phyloP scores from a whole-genome alignment of 805 yeast genomes.

The Pichia nakasei region DNA sequence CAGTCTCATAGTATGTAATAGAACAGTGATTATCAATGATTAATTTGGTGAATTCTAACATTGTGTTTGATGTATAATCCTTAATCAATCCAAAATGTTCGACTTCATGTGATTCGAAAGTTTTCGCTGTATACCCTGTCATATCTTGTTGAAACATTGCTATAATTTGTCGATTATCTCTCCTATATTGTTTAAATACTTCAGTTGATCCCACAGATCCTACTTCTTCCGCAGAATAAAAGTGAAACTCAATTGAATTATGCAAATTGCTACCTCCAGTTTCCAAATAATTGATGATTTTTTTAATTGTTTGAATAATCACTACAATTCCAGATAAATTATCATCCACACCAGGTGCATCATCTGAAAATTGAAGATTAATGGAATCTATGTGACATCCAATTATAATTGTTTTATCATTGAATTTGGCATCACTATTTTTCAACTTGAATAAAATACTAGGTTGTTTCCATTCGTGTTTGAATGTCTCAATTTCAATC shows the following conservation, averaged over 20 bases:
- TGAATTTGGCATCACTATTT: slow-evolving; percentile 24
- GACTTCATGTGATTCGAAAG: slow-evolving; percentile 40
- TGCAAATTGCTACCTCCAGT: slow-evolving; percentile 19
- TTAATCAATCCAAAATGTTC: slow-evolving; percentile 74
- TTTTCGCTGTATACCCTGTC: slow-evolving; percentile 67
- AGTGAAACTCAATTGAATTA: slow-evolving; percentile 85
- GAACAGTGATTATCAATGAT: slow-evolving; percentile 53
- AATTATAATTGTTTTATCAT: slow-evolving; percentile 43
- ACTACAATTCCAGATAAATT: slow-evolving; percentile 86
- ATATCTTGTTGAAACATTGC: slow-evolving; percentile 93
- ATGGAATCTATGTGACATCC: slow-evolving; percentile 89
- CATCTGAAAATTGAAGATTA: slow-evolving; percentile 52
- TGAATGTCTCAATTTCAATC: slow-evolving; percentile 38
- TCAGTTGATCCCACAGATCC: slow-evolving; percentile 83
- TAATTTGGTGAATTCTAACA: slow-evolving; percentile 53
- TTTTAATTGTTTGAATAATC: slow-evolving; percentile 63
- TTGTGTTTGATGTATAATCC: slow-evolving; percentile 50
- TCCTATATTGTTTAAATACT: slow-evolving; percentile 49
- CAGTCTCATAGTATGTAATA: slow-evolving; percentile 64
- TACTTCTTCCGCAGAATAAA: slow-evolving; percentile 92
- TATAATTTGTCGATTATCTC: slow-evolving; percentile 43
- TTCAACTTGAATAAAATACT: slow-evolving; percentile 58
- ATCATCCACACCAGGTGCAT: slow-evolving; percentile 95
- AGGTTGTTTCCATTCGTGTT: slow-evolving; percentile 73
- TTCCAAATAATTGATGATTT: slow-evolving; percentile 29